These are phyloP conservation scores for Pseudogymnoascus sp. DNA, from an alignment of 2,329 filamentous ascomycete species.

Conservation along the genomic window DNA sequence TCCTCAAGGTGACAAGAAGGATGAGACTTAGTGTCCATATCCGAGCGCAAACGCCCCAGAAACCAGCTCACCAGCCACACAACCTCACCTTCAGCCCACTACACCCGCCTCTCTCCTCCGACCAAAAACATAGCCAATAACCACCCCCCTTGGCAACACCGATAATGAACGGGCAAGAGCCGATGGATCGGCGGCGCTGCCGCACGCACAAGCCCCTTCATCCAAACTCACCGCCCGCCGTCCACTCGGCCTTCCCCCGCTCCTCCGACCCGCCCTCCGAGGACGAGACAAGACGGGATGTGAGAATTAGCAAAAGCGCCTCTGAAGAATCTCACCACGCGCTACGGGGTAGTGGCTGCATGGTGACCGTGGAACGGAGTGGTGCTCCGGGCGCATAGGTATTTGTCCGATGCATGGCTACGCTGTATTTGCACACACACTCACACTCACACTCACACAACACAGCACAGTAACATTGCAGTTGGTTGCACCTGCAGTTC, in stretches of 20 bases:
- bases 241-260: background rate
- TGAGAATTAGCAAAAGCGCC: background rate
- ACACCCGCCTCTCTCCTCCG: background rate
- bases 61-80: background rate
- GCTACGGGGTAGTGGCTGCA: background rate
- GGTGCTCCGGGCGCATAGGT: background rate
- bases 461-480: background rate
- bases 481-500: background rate
- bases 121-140: background rate
- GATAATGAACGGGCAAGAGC: conserved; percentile 7
- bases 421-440: background rate
- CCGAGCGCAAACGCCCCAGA: background rate
- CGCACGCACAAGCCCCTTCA: background rate
- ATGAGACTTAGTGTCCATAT: background rate
- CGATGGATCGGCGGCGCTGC: conserved; percentile 5
- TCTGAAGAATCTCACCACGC: background rate
- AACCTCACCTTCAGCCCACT: background rate
- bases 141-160: background rate
- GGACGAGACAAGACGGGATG: background rate
- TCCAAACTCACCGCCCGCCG: background rate
- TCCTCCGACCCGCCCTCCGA: background rate
- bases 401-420: conserved; percentile 1
- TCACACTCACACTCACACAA: background rate
- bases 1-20: background rate
- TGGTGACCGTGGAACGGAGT: background rate